Evolutionary conservation across 768 basidiomycete genomes (phyloP), one percentile per base, ranked within the genome.

Genomic region (Amanita brunnescens): DNA sequence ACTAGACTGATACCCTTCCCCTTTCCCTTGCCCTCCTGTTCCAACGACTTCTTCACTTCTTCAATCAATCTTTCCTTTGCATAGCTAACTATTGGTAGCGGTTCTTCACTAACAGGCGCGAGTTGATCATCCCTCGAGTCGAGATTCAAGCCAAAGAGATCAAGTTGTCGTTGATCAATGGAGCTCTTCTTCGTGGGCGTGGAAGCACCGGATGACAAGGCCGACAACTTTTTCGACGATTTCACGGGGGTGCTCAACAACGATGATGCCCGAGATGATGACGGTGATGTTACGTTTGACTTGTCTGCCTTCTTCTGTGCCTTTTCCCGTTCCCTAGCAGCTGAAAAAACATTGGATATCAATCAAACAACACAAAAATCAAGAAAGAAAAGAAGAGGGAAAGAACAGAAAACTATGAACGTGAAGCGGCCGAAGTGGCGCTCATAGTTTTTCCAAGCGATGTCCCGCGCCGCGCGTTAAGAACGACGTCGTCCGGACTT

Each of bases 401-500:
- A 35, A 46, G 56, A 47, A 48, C 57, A 53, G 55, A 49, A 52
- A 51, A 57, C 54, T 35, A 56, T 30, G 59, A 45, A 54, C 58
- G 58, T 44, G 54, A 54, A 38, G 54, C 34, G 20, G 61, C 26
- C 12, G 61, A 56, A 24, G 54, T 32, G 32, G 60, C 29, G 39
- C 60, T 55, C 47, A 58, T 66, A 49, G 70, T 68, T 49, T 74
- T 69, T 9, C 66, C 73, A 43, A 86, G 67, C 26, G 81, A 68
- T 3, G 91, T 87, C 41, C 87, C 87, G 48, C 78, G 81, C 44
- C 91, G 80, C 49, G 91, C 89, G 57, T 80, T 80, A 59, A 87
- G 71, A 7, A 97, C 82, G 55, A 89, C 68, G 60, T 97, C 95
- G 58, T 98, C 95, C 18, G 95, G 95, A 65, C 93, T 96, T 32